Conservation (phyloP, 2,329 filamentous ascomycete genomes). For the Cladosporium cucumerinum region DNA sequence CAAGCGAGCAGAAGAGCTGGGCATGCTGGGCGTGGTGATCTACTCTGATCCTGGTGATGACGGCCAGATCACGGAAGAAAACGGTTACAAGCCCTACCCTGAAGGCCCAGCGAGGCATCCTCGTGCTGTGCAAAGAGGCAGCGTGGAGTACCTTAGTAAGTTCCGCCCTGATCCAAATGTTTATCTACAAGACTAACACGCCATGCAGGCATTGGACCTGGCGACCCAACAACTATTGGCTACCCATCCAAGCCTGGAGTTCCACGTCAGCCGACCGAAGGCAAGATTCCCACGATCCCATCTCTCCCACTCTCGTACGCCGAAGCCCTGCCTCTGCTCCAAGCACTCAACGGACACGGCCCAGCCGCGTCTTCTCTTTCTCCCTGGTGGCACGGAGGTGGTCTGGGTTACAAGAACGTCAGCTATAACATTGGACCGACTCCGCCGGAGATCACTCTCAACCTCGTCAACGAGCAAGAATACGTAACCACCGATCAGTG, state of each 20-base stretch:
- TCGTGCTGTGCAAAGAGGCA: constrained; percentile 85
- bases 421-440: constrained; percentile 83
- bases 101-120: constrained; percentile 83
- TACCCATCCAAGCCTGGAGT: constrained; percentile 90
- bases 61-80: constrained; percentile 72
- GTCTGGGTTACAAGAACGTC: constrained; percentile 74
- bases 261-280: constrained; percentile 67
- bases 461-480: constrained; percentile 49
- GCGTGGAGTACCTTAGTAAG: constrained; percentile 60
- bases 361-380: constrained; percentile 72
- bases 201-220: constrained; percentile 53
- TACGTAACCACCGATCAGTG: constrained; percentile 50
- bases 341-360: constrained; percentile 84
- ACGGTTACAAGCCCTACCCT: constrained; percentile 77
- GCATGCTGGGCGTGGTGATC: constrained; percentile 79
- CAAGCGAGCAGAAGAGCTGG: constrained; percentile 85
- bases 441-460: constrained; percentile 60
- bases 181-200: constrained; percentile 8
- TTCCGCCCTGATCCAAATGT: background rate
- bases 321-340: constrained; percentile 84
- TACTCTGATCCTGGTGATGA: constrained; percentile 91
- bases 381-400: constrained; percentile 66
- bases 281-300: constrained; percentile 76
- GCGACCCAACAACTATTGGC: constrained; percentile 86
- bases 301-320: constrained; percentile 86